These are phyloP conservation scores for Zygnema circumcarinatum DNA, from an alignment of 139 green algal species.

Conservation along the genomic window DNA sequence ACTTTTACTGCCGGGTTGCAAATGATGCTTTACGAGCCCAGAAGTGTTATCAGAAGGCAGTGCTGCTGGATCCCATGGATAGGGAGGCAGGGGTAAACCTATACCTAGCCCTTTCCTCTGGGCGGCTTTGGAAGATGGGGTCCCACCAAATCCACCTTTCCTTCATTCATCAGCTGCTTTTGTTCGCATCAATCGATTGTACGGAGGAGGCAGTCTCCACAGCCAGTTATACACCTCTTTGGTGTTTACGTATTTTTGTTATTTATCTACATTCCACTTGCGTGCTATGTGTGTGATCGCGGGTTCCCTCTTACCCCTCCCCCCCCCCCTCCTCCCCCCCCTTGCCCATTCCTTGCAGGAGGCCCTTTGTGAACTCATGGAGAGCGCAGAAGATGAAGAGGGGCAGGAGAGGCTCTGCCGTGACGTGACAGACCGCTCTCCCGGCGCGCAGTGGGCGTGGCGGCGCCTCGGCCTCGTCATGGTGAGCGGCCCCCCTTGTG, in stretches of 20 bases:
- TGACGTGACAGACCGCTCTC: background rate
- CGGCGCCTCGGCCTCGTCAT: conserved; percentile 1
- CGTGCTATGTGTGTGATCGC: too few species aligned
- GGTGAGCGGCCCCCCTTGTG: background rate
- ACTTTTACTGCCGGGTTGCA: background rate
- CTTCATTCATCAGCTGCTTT: too few species aligned
- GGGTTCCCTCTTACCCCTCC: too few species aligned
- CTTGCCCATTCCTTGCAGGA: background rate
- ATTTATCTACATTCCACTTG: too few species aligned
- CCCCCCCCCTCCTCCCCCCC: background rate
- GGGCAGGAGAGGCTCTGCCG: conserved; percentile 15
- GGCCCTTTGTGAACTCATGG: conserved; percentile 4
- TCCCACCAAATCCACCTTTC: too few species aligned
- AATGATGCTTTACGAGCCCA: conserved; percentile 21
- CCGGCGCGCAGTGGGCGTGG: conserved; percentile 37
- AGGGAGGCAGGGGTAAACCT: conserved; percentile 11
- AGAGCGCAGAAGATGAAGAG: background rate
- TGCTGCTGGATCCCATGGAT: conserved; percentile 19
- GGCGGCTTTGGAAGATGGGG: too few species aligned
- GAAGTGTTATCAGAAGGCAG: conserved; percentile 23
- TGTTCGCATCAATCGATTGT: too few species aligned
- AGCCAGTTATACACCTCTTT: too few species aligned
- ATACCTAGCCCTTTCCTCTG: background rate
- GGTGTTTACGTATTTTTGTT: too few species aligned
- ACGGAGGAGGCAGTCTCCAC: too few species aligned